Percentiles rank a stretch among this genome's conserved stretches.
phyloP scores from a whole-genome alignment of 805 yeast species.

The Cyberlindnera japonica region DNA sequence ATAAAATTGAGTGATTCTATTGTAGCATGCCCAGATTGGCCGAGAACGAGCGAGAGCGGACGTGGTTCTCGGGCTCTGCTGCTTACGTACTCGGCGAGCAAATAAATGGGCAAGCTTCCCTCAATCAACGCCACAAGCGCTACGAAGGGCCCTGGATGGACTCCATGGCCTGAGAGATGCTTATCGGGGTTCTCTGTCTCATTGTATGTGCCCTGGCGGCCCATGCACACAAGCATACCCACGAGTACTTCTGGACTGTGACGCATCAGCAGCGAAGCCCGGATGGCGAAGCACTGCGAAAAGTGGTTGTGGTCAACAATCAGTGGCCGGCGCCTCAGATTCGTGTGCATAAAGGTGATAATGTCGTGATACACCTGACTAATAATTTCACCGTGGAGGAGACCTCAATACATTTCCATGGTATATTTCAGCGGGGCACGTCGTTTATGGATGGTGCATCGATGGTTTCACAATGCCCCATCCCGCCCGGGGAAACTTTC shows the following conservation, averaged over 20 bases:
- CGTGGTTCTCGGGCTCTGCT: no score
- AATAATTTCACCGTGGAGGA: constrained; percentile 37
- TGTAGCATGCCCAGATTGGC: no score
- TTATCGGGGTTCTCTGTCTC: no score
- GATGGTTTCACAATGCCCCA: constrained; percentile 62
- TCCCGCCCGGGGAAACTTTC: constrained; percentile 40
- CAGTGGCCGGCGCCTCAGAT: constrained; percentile 49
- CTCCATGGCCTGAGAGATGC: no score
- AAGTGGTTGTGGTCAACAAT: constrained; percentile 57
- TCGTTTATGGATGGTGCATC: constrained; percentile 89
- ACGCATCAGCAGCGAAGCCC: constrained; percentile 45
- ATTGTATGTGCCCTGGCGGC: no score
- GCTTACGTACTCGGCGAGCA: no score
- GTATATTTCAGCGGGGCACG: constrained; percentile 71
- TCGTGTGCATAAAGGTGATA: constrained; percentile 38
- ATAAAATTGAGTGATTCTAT: no score
- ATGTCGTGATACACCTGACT: constrained; percentile 36
- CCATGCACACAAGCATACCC: constrained; percentile 21
- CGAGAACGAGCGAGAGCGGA: no score
- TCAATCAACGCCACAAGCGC: no score
- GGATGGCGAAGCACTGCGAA: constrained; percentile 49
- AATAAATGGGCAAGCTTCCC: no score
- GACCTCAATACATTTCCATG: constrained; percentile 66
- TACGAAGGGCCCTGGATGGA: no score
- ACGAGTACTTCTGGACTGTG: constrained; percentile 35